phyloP scores from a whole-genome alignment of 108 stramenopile species.

The Hondaea fermentalgiana region DNA sequence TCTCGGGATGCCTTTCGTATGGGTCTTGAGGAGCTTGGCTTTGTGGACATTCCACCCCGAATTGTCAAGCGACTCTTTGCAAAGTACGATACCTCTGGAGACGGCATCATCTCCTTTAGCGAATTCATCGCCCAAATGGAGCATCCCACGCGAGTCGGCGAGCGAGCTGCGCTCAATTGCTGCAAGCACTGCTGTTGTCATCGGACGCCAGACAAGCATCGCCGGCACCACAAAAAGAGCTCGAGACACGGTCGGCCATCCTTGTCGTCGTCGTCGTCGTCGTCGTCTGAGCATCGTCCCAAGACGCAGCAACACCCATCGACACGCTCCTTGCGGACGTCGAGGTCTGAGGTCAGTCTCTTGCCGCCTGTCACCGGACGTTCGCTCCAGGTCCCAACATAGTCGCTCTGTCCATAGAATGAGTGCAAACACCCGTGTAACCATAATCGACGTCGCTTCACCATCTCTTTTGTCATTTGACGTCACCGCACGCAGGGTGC shows the following conservation, averaged over 20 bases:
- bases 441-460: no score
- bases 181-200: background rate
- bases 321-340: background rate
- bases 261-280: no score
- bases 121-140: background rate
- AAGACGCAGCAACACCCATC: background rate
- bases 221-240: background rate
- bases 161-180: background rate
- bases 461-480: no score
- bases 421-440: no score
- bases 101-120: background rate
- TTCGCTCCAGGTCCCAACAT: background rate
- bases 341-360: background rate
- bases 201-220: background rate
- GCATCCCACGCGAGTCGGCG: background rate
- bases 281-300: background rate
- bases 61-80: background rate
- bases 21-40: background rate
- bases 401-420: no score
- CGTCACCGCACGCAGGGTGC: no score
- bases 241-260: no score
- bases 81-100: slow-evolving; percentile 2
- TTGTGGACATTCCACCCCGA: background rate
- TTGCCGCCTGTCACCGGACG: background rate
- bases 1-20: background rate